These are phyloP conservation scores for Aureobasidium sp. DNA, from an alignment of 2,329 filamentous ascomycete species.

Conservation along the genomic window DNA sequence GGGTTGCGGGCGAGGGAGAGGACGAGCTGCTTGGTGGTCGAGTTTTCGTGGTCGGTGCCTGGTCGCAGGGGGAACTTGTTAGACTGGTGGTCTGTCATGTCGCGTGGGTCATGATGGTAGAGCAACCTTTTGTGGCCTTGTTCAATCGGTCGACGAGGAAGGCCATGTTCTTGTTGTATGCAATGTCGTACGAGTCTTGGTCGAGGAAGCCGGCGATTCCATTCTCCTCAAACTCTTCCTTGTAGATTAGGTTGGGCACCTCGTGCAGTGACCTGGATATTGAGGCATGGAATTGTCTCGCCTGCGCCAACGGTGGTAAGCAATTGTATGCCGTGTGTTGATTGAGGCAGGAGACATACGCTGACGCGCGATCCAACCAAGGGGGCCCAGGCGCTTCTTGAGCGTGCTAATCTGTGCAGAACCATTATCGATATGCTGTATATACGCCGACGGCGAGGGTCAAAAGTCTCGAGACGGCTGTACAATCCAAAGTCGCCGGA, in stretches of 20 bases:
- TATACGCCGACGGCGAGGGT: background rate
- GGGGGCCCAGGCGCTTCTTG: slow-evolving; percentile 1
- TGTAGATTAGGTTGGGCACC: slow-evolving; percentile 12
- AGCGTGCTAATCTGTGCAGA: slow-evolving; percentile 7
- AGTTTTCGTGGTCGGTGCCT: slow-evolving; percentile 58
- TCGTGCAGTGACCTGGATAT: slow-evolving; percentile 1
- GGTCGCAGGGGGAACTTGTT: slow-evolving; percentile 3
- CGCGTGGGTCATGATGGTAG: slow-evolving; percentile 17
- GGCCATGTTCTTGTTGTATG: slow-evolving; percentile 76
- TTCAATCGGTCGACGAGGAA: slow-evolving; percentile 70
- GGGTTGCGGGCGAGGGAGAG: slow-evolving; percentile 72
- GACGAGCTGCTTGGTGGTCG: slow-evolving; percentile 57
- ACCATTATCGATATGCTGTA: slow-evolving; percentile 3
- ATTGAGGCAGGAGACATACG: background rate
- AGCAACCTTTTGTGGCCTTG: slow-evolving; percentile 57
- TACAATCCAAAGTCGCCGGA: background rate
- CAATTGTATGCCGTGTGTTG: background rate
- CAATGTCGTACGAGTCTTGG: slow-evolving; percentile 58
- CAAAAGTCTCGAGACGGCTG: background rate
- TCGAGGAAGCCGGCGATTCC: slow-evolving; percentile 52
- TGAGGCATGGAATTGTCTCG: slow-evolving; percentile 11
- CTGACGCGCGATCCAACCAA: background rate
- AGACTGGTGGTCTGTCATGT: background rate
- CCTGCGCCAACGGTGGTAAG: background rate
- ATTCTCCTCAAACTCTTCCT: slow-evolving; percentile 1